Conservation (phyloP, 2,329 filamentous ascomycete species). For the Aspergillus caelatus region DNA sequence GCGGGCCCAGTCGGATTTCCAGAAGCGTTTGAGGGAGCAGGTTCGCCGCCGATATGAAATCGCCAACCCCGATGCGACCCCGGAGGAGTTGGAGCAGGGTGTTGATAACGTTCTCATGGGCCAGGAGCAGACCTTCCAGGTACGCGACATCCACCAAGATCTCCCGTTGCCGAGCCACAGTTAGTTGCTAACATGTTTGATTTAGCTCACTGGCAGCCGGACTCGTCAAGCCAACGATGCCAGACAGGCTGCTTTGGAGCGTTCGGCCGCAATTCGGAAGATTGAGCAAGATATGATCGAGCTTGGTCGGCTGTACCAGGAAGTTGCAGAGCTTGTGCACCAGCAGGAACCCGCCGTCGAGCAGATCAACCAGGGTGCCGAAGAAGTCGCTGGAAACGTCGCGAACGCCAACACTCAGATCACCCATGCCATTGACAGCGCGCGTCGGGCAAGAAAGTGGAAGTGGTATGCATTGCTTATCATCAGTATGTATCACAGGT, state of each 20-base stretch:
- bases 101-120: constrained; percentile 67
- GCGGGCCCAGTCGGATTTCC: constrained; percentile 76
- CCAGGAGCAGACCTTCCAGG: constrained; percentile 77
- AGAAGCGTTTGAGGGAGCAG: constrained; percentile 77
- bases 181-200: not conserved
- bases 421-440: constrained; percentile 77
- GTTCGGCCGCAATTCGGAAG: constrained; percentile 85
- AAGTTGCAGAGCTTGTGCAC: constrained; percentile 82
- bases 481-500: constrained; percentile 51
- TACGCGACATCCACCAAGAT: constrained; percentile 54
- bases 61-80: constrained; percentile 77
- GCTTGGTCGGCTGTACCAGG: constrained; percentile 82
- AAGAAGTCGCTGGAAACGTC: constrained; percentile 82
- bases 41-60: constrained; percentile 90
- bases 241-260: constrained; percentile 74
- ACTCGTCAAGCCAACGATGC: constrained; percentile 79
- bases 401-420: constrained; percentile 85
- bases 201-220: constrained; percentile 45
- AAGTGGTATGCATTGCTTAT: constrained; percentile 96
- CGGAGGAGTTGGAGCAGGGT: constrained; percentile 75
- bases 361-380: constrained; percentile 82
- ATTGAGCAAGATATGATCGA: constrained; percentile 90
- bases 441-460: constrained; percentile 80
- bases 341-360: constrained; percentile 81
- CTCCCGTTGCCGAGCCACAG: not conserved